Conservation (phyloP, 768 basidiomycete species). For the Omphalotus guepiniiformis region DNA sequence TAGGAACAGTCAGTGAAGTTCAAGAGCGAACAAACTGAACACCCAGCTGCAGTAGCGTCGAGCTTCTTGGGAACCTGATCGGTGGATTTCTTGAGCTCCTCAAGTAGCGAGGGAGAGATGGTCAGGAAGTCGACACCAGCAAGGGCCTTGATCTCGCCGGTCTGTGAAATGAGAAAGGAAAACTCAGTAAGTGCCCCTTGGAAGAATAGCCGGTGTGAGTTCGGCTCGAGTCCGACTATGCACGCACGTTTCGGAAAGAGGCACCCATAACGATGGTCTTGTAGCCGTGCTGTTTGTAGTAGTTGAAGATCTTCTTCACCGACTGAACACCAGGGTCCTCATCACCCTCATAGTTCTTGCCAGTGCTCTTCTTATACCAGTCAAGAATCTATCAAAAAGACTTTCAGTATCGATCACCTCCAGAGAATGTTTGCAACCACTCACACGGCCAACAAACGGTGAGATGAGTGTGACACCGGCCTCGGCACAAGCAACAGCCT, state of each 20-base stretch:
- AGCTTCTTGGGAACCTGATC: slow-evolving; percentile 83
- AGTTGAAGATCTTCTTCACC: slow-evolving; percentile 97
- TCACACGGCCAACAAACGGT: slow-evolving; percentile 95
- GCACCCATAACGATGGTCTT: slow-evolving; percentile 99
- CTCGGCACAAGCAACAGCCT: slow-evolving; percentile 98
- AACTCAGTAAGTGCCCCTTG: slow-evolving; percentile 7
- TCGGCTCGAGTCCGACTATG: no score
- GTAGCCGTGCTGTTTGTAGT: slow-evolving; percentile 98
- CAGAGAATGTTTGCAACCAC: slow-evolving; percentile 24
- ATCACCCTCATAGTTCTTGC: slow-evolving; percentile 85
- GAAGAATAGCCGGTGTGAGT: not conserved
- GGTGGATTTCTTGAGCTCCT: slow-evolving; percentile 84
- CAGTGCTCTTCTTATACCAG: slow-evolving; percentile 95
- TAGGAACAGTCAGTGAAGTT: not conserved
- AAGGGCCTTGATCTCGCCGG: slow-evolving; percentile 89
- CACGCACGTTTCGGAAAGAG: slow-evolving; percentile 93
- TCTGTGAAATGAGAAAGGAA: slow-evolving; percentile 33
- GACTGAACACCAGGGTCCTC: slow-evolving; percentile 95
- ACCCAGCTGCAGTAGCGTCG: slow-evolving; percentile 56
- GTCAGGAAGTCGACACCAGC: slow-evolving; percentile 98
- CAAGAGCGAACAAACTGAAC: not conserved
- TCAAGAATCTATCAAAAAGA: slow-evolving; percentile 75
- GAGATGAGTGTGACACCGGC: slow-evolving; percentile 98
- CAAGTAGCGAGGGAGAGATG: slow-evolving; percentile 85
- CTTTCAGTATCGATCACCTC: slow-evolving; percentile 10